phyloP scores from a whole-genome alignment of 805 yeast genomes.

The Ogataea philodendri region DNA sequence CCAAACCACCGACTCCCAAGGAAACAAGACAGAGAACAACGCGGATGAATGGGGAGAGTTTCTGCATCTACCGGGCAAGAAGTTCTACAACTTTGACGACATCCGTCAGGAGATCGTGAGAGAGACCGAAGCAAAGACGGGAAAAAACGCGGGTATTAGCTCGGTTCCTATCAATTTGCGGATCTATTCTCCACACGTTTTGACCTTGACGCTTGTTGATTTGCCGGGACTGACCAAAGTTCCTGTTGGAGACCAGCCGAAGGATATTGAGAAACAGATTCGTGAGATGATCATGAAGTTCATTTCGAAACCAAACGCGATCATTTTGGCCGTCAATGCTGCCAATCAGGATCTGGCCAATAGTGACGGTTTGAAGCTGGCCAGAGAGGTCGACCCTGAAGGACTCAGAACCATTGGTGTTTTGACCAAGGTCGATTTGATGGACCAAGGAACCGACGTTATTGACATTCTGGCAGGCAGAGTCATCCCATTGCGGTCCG shows the following conservation, averaged over 20 bases:
- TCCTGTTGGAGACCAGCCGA: constrained; percentile 98
- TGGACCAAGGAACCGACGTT: constrained; percentile 98
- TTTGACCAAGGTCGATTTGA: constrained; percentile 89
- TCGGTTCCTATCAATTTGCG: constrained; percentile 90
- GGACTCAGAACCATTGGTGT: constrained; percentile 97
- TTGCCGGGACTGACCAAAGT: constrained; percentile 97
- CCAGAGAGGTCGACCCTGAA: constrained; percentile 97
- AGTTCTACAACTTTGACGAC: constrained; percentile 82
- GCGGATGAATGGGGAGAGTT: constrained; percentile 97
- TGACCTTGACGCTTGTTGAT: constrained; percentile 92
- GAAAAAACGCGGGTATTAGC: constrained; percentile 84
- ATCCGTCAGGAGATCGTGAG: constrained; percentile 87
- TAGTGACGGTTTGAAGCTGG: constrained; percentile 92
- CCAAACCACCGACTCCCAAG: constrained; percentile 43
- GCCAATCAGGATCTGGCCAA: constrained; percentile 97
- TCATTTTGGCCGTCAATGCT: constrained; percentile 89
- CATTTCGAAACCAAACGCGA: constrained; percentile 93
- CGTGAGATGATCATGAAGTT: constrained; percentile 90
- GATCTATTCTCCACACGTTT: constrained; percentile 89
- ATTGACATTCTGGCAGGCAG: constrained; percentile 93
- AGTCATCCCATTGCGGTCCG: constrained; percentile 91
- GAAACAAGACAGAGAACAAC: constrained; percentile 63
- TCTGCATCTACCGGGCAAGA: constrained; percentile 84
- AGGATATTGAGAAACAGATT: constrained; percentile 92
- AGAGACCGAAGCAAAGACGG: constrained; percentile 84